These are phyloP conservation scores for Seiridium unicorne DNA, from an alignment of 2,329 filamentous ascomycete species.

Conservation along the genomic window DNA sequence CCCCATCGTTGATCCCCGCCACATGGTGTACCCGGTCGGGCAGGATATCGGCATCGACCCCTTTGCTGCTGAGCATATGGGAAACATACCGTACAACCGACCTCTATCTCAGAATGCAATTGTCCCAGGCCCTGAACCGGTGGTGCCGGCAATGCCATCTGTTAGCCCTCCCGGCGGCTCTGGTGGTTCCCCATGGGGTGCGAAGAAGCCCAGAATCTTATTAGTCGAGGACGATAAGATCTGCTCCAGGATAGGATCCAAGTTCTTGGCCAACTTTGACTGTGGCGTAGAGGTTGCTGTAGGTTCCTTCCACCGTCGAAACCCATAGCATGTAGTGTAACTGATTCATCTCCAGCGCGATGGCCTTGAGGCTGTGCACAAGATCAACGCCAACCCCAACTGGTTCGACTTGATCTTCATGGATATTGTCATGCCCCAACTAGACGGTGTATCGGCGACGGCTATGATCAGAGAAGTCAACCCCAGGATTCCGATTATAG, in stretches of 20 bases:
- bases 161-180: slow-evolving; percentile 23
- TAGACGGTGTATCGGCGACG: slow-evolving; percentile 93
- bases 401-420: slow-evolving; percentile 73
- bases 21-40: slow-evolving; percentile 86
- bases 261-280: slow-evolving; percentile 64
- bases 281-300: slow-evolving; percentile 68
- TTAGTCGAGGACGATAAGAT: slow-evolving; percentile 82
- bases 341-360: slow-evolving; percentile 59
- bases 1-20: slow-evolving; percentile 54
- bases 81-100: slow-evolving; percentile 86
- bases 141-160: slow-evolving; percentile 28
- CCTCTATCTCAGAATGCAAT: slow-evolving; percentile 54
- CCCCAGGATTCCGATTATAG: slow-evolving; percentile 81
- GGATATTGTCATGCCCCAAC: slow-evolving; percentile 96
- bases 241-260: slow-evolving; percentile 65
- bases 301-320: slow-evolving; percentile 29
- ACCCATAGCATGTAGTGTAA: slow-evolving; percentile 15
- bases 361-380: slow-evolving; percentile 87
- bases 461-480: slow-evolving; percentile 89
- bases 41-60: slow-evolving; percentile 91
- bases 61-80: slow-evolving; percentile 89
- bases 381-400: slow-evolving; percentile 57
- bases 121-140: slow-evolving; percentile 38
- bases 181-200: slow-evolving; percentile 53
- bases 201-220: slow-evolving; percentile 73